phyloP scores from a whole-genome alignment of 129 eudicot genomes.

The Pittosporum tobira region DNA sequence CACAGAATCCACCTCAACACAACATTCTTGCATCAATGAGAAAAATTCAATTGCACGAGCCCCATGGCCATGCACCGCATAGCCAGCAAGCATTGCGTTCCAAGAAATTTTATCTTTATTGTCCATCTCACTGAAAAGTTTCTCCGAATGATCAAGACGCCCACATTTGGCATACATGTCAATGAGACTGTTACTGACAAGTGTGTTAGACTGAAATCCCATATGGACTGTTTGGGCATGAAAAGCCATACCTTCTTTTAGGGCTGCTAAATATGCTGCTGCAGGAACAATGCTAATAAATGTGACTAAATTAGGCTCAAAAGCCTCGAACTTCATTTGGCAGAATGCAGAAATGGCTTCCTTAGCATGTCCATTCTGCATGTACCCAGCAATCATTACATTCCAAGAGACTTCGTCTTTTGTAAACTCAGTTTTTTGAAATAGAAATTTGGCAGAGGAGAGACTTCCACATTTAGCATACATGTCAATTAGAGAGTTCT shows the following conservation, averaged over 20 bases:
- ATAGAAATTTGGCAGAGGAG: constrained; percentile 39
- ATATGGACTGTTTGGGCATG: constrained; percentile 33
- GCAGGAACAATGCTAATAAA: constrained; percentile 60
- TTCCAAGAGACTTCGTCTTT: constrained; percentile 57
- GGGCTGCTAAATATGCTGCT: constrained; percentile 34
- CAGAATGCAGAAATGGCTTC: constrained; percentile 39
- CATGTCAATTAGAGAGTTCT: constrained; percentile 63
- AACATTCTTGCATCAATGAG: constrained; percentile 35
- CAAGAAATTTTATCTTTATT: constrained; percentile 54
- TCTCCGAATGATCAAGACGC: constrained; percentile 46
- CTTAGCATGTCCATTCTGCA: constrained; percentile 28
- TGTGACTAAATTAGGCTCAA: constrained; percentile 48
- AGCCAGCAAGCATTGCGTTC: constrained; percentile 63
- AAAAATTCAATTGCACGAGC: constrained; percentile 33
- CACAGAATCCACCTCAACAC: constrained; percentile 49
- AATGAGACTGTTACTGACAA: constrained; percentile 35
- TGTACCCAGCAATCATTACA: constrained; percentile 47
- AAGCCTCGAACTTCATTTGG: constrained; percentile 41
- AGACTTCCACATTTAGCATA: constrained; percentile 58
- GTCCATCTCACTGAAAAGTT: constrained; percentile 29
- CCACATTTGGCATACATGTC: constrained; percentile 82
- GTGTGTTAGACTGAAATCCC: constrained; percentile 39
- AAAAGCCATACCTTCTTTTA: constrained; percentile 46
- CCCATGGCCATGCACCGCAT: constrained; percentile 51
- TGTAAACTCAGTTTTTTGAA: constrained; percentile 19